Evolutionary conservation across 345 rosid species (phyloP), one percentile per base, ranked within the genome.

Genomic region (Citrus hindsii): DNA sequence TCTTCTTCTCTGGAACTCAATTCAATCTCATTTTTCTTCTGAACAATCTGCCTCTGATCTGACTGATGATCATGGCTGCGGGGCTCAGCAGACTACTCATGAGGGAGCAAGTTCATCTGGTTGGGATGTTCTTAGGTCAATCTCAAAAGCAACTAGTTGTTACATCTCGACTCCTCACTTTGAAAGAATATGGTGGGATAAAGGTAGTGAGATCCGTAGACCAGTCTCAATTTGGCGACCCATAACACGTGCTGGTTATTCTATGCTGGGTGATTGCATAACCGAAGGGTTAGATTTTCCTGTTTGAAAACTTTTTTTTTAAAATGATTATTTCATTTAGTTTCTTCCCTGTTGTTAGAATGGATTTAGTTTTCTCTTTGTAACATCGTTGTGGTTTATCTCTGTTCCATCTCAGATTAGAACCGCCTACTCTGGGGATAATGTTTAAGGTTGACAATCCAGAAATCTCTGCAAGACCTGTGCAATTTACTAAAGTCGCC

Each of bases 181-280:
- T 76, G 97, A 96, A 89, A 94, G 98, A 87, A 88, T 96, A 67
- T 96, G 99, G 99, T 94, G 94, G 97, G 97, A 94, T 88, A 94
- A 89, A 81, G 99, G 99, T 69, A 86, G 94, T 84, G 99, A 96
- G 73, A 86, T 89, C 56, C 91, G 98, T 68, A 82, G 95, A 76
- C 93, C 99, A 13, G 88, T 92, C 75, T 96, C 99, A 74, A 86
- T 96, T 86, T 96, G 99, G 99, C 85, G 99, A 82, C 99, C 99
- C 76, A 65, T 92, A 64, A 84, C 90, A 48, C 92, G 88, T 80
- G 79, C 90, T 71, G 97, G 97, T 84, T 92, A 82, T 84, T 92
- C 94, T 64, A 84, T 86, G 30, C 79, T 96, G 79, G 98, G 99
- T 76, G 99, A 96, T 86, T 94, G 97, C 92, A 88, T 92, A 80